These are phyloP conservation scores for Rhodamnia argentea DNA, from an alignment of 345 rosid species.

Conservation along the genomic window DNA sequence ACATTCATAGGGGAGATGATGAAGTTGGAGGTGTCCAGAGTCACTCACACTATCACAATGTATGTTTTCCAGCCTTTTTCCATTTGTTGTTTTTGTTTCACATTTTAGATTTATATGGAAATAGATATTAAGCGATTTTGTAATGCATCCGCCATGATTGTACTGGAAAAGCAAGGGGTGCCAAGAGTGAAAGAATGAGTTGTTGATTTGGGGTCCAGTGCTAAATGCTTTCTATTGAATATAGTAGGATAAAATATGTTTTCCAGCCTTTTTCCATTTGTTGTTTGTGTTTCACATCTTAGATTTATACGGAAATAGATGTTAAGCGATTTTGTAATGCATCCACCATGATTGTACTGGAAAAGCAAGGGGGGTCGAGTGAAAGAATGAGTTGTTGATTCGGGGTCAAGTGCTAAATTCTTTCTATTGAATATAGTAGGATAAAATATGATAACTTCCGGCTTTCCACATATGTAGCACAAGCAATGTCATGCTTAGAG, in stretches of 20 bases:
- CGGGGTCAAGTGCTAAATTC: not conserved
- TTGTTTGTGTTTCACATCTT: not conserved
- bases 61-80: conserved; percentile 14
- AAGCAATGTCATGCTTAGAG: not conserved
- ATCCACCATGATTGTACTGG: not conserved
- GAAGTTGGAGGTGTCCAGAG: conserved; percentile 77
- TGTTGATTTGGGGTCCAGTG: not conserved
- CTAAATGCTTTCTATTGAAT: not conserved
- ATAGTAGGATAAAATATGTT: not conserved
- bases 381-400: not conserved
- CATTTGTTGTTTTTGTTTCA: not conserved
- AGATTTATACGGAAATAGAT: not conserved
- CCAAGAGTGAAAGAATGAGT: not conserved
- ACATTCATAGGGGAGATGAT: conserved; percentile 66
- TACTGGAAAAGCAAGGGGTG: not conserved
- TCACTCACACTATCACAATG: conserved; percentile 90
- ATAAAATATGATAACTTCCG: not conserved
- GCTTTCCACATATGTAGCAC: not conserved
- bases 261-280: conserved; percentile 2
- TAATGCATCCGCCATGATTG: not conserved
- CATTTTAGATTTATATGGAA: not conserved
- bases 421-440: not conserved
- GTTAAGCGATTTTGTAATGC: not conserved
- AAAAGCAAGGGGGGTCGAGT: not conserved
- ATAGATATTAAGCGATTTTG: not conserved